Conservation (phyloP, 2,329 filamentous ascomycete species). For the Leptodontidium sp. region DNA sequence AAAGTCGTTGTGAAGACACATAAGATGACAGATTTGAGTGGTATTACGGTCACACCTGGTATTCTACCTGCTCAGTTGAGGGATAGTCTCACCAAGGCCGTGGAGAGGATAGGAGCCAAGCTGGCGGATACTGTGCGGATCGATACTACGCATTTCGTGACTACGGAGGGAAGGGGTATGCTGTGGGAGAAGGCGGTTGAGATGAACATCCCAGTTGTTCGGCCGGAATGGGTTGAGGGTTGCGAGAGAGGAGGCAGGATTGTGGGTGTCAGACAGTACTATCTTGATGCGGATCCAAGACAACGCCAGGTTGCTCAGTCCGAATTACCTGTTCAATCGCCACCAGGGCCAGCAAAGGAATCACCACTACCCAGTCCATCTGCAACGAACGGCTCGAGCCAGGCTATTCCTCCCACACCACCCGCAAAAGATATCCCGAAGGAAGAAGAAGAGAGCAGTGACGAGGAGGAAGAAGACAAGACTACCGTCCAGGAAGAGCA, state of each 20-base stretch:
- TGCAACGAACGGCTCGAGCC: slow-evolving; percentile 40
- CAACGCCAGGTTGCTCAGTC: slow-evolving; percentile 44
- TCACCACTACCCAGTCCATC: slow-evolving; percentile 35
- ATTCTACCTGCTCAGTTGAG: slow-evolving; percentile 77
- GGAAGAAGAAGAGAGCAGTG: slow-evolving; percentile 39
- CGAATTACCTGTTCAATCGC: slow-evolving; percentile 29
- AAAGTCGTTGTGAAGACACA: slow-evolving; percentile 89
- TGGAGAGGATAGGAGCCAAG: slow-evolving; percentile 91
- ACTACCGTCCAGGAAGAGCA: slow-evolving; percentile 57
- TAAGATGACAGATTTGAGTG: slow-evolving; percentile 97
- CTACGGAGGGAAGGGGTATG: slow-evolving; percentile 87
- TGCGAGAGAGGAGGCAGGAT: slow-evolving; percentile 93
- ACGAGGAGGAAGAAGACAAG: slow-evolving; percentile 44
- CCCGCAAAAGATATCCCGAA: slow-evolving; percentile 43
- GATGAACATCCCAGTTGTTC: slow-evolving; percentile 96
- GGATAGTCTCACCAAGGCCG: slow-evolving; percentile 76
- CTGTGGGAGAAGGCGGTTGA: slow-evolving; percentile 97
- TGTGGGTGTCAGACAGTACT: slow-evolving; percentile 93
- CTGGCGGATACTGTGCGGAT: slow-evolving; percentile 90
- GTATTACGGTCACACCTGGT: slow-evolving; percentile 93
- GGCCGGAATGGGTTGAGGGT: slow-evolving; percentile 97
- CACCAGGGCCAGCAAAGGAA: slow-evolving; percentile 35
- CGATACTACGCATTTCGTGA: slow-evolving; percentile 98
- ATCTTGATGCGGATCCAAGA: slow-evolving; percentile 79
- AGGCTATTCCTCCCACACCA: slow-evolving; percentile 43